Base-by-base conservation (phyloP, 106 monocot species). In the Amphibolis antarctica region DNA sequence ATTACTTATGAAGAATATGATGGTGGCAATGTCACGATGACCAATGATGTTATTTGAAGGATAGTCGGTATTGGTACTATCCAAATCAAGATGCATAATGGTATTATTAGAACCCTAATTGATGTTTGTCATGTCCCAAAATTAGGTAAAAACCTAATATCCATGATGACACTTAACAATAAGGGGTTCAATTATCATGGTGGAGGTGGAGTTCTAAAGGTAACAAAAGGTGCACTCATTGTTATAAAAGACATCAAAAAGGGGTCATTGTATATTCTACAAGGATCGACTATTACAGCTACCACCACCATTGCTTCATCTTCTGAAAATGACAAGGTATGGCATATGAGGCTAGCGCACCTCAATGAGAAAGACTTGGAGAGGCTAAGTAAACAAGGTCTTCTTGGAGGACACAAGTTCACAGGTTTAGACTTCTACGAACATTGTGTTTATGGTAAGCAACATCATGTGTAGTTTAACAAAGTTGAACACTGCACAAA, bases 71-170 rank as follows among this genome's bases (percentile, higher is more conserved):
- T 55, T 26, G 47, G 42, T 10, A 54, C 0, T 54, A 17, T 69
- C 21, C 12, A 12, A 49, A 69, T 63, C 23, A 63, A 68, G 18
- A 63, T 63, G 43, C 46, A 28, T 75, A 55, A 69, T 57, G 27
- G 29, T 10, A 18, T 36, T 17, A 15, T 63, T 5, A 63, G 23
- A 62, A 56, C 12, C 14, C 21, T 75, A 3, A 17, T 7, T 18
- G 12, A 36, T 24, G 21, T 49, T 7, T 62, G 46, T 7, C 30
- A 64, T 57, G 55, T 56, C 9, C n/a, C 54, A 45, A 0, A 63
- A 47, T 46, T 68, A 4, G 61, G 47, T 13, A 55, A 54, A 0
- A 63, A 53, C 54, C 6, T 63, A 0, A 62, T 67, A 10, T 74
- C 53, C 14, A 53, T 67, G 19, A 17, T 42, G 18, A 29, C 45